These are phyloP conservation scores for Cercospora berteroae DNA, from an alignment of 2,329 filamentous ascomycete species.

Conservation along the genomic window DNA sequence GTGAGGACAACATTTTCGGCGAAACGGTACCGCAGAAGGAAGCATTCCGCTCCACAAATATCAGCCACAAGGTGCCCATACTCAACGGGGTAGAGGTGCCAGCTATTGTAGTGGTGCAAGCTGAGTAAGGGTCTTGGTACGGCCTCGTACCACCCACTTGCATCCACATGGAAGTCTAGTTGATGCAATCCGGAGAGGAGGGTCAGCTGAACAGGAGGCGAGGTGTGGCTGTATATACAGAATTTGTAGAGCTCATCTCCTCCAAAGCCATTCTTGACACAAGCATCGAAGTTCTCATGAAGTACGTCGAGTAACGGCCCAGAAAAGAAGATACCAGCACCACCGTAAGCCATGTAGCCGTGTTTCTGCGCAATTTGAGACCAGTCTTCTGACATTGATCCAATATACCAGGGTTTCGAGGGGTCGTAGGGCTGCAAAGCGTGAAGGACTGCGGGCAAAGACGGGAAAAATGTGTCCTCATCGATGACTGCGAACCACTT, in stretches of 20 bases:
- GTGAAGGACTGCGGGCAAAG: conserved; percentile 8
- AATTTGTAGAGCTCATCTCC: conserved; percentile 13
- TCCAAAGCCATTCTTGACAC: background rate
- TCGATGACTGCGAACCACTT: conserved; percentile 23
- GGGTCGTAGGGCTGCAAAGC: conserved; percentile 17
- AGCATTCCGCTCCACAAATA: conserved; percentile 13
- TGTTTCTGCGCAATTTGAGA: conserved; percentile 6
- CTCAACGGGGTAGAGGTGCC: conserved; percentile 14
- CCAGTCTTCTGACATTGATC: conserved; percentile 17
- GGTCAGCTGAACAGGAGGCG: conserved; percentile 16
- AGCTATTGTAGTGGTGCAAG: conserved; percentile 21
- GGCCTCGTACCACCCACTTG: conserved; percentile 20
- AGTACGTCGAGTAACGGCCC: conserved; percentile 12
- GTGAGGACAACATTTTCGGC: conserved; percentile 16
- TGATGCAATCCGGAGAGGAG: conserved; percentile 19
- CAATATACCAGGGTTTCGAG: conserved; percentile 14
- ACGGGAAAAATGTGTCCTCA: conserved; percentile 26
- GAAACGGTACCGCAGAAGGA: conserved; percentile 19
- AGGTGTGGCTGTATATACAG: conserved; percentile 13
- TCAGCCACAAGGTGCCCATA: conserved; percentile 19
- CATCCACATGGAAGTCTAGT: conserved; percentile 15
- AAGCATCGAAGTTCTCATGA: conserved; percentile 11
- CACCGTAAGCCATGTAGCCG: conserved; percentile 22
- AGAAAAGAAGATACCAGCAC: conserved; percentile 20
- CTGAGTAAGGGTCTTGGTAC: background rate